Evolutionary conservation across 2,329 filamentous ascomycete species (phyloP).

Genomic region (Cladobotryum protrusum): DNA sequence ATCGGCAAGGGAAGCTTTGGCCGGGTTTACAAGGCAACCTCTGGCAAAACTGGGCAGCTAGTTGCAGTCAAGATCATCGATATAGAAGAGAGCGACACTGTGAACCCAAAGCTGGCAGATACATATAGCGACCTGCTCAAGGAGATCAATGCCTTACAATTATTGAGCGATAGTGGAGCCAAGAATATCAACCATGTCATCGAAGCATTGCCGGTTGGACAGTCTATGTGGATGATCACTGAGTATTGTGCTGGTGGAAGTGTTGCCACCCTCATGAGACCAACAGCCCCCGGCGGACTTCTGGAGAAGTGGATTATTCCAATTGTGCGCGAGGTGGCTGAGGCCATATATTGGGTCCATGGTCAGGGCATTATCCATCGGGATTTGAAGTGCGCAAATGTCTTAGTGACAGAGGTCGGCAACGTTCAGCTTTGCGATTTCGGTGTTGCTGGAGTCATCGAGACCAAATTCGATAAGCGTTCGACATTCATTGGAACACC

Average conservation of each 20-base stretch:
- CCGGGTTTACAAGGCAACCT: constrained; percentile 62
- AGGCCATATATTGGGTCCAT: constrained; percentile 63
- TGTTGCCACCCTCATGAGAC: constrained; percentile 65
- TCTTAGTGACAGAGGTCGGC: constrained; percentile 71
- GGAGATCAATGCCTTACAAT: constrained; percentile 62
- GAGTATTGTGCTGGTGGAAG: constrained; percentile 83
- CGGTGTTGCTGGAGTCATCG: constrained; percentile 72
- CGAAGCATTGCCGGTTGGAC: constrained; percentile 69
- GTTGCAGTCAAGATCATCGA: constrained; percentile 80
- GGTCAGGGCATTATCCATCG: constrained; percentile 63
- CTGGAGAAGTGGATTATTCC: constrained; percentile 65
- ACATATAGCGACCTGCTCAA: constrained; percentile 65
- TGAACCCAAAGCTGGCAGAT: constrained; percentile 58
- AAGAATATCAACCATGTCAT: constrained; percentile 77
- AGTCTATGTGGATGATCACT: constrained; percentile 81
- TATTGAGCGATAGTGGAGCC: constrained; percentile 67
- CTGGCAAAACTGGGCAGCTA: constrained; percentile 41
- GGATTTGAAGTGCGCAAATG: constrained; percentile 72
- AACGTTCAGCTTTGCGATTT: constrained; percentile 79
- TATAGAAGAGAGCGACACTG: constrained; percentile 68
- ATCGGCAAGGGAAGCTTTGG: constrained; percentile 72
- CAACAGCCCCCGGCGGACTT: constrained; percentile 58
- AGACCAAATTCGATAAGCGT: constrained; percentile 68
- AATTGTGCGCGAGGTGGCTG: constrained; percentile 59
- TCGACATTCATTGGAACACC: constrained; percentile 77